Evolutionary conservation across 805 yeast genomes (phyloP).

Genomic region (Saccharomyces kudriavzevii): DNA sequence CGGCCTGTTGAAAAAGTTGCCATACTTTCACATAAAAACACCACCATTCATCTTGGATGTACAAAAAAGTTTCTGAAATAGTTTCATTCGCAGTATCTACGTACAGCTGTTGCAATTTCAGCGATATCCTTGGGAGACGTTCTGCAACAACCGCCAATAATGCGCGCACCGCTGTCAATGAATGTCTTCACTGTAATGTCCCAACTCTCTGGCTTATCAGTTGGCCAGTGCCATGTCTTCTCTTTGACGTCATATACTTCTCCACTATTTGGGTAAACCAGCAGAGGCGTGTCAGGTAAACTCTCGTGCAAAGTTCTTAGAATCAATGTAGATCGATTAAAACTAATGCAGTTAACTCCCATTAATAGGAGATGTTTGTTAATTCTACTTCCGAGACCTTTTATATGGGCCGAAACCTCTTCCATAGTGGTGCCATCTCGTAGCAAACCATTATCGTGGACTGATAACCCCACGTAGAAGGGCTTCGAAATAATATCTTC

Average conservation of each 20-base stretch:
- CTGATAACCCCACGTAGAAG: constrained; percentile 37
- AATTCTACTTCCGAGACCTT: constrained; percentile 8
- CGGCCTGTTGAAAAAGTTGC: neutral
- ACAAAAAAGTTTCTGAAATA: neutral
- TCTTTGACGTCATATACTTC: constrained; percentile 46
- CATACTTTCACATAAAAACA: neutral
- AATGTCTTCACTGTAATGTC: constrained; percentile 33
- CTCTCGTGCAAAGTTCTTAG: constrained; percentile 18
- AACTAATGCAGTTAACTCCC: constrained; percentile 65
- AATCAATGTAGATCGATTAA: constrained; percentile 34
- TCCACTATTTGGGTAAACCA: constrained; percentile 70
- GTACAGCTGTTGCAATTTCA: constrained; percentile 8
- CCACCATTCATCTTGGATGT: neutral
- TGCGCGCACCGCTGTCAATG: constrained; percentile 35
- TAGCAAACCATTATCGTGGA: constrained; percentile 29
- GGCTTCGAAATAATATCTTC: constrained; percentile 30
- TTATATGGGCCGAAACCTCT: constrained; percentile 14
- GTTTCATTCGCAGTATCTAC: neutral
- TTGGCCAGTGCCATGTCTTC: constrained; percentile 33
- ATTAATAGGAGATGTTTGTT: constrained; percentile 35
- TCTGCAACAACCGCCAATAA: constrained; percentile 70
- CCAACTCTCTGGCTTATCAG: constrained; percentile 26
- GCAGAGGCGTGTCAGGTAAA: constrained; percentile 31
- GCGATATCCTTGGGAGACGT: constrained; percentile 43
- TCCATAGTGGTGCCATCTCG: constrained; percentile 43